Percentiles rank a stretch among this genome's conserved stretches.
Evolutionary conservation across 1,139 yeast species (phyloP).

Genomic region (Zygoascus sp.): DNA sequence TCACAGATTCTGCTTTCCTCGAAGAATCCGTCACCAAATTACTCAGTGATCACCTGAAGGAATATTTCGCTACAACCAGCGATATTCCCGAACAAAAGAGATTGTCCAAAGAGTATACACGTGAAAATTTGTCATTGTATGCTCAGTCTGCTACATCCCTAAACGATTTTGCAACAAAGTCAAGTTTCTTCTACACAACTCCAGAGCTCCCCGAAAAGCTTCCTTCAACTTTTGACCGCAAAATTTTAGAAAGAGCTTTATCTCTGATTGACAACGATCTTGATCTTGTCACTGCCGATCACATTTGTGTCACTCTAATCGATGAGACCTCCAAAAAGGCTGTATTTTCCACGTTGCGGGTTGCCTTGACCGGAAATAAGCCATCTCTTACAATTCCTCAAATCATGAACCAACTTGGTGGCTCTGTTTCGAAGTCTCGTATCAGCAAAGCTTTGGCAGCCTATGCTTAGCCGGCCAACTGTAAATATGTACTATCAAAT

Average conservation of each 20-base stretch:
- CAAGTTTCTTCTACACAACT: conserved; percentile 9
- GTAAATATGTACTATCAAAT: conserved; percentile 8
- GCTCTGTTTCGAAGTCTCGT: conserved; percentile 29
- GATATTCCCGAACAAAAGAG: conserved; percentile 20
- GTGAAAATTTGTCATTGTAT: conserved; percentile 18
- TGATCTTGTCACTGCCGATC: conserved; percentile 5
- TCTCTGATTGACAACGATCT: background rate
- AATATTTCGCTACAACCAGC: background rate
- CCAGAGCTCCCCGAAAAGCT: conserved; percentile 10
- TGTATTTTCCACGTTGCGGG: conserved; percentile 59
- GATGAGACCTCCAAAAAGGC: conserved; percentile 27
- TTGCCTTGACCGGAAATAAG: conserved; percentile 65
- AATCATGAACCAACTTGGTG: conserved; percentile 54
- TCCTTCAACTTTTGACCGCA: background rate
- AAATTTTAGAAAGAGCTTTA: conserved; percentile 6
- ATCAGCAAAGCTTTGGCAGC: conserved; percentile 1
- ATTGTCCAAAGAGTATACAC: conserved; percentile 20
- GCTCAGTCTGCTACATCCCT: conserved; percentile 21
- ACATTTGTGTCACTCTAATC: conserved; percentile 10
- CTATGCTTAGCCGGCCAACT: background rate
- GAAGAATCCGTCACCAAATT: conserved; percentile 11
- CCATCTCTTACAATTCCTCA: conserved; percentile 69
- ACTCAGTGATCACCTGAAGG: conserved; percentile 16
- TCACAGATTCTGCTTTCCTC: conserved; percentile 15
- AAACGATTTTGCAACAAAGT: conserved; percentile 19